Base-by-base conservation (phyloP, 1,284 basidiomycete species). In the Rhodotorula sp. region DNA sequence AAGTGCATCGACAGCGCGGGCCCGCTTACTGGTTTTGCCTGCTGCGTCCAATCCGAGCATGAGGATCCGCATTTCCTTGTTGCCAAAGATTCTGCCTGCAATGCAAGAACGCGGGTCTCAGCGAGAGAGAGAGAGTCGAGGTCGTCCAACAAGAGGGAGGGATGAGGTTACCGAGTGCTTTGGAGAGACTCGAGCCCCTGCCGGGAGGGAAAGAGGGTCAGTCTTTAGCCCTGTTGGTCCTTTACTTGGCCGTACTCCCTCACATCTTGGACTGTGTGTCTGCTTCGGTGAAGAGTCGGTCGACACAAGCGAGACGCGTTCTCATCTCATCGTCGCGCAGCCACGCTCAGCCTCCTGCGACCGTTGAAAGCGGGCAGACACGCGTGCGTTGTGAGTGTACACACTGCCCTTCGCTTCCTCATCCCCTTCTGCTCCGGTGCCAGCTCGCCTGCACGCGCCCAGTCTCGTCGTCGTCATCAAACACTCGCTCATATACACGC, bases 1-100 rank as follows among this genome's bases (percentile, higher is more conserved):
- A n/a, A n/a, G n/a, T n/a, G n/a, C n/a, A n/a, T n/a, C n/a, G n/a
- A n/a, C n/a, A n/a, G n/a, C n/a, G n/a, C n/a, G n/a, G n/a, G n/a
- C n/a, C n/a, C n/a, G 7, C 45, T 7, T 16, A 85, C 84, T 97
- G 26, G 94, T 97, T 85, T 97, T 97, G 80, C 94, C 94, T 67
- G 94, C 94, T 0, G 79, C 79, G 72, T 80, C 79, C 10, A 80
- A 69, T 21, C 79, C 79, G 50, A 80, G 74, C 79, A 80, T 80
- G 47, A 80, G 70, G 68, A 80, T 79, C 19, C 79, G 74, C 79
- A 80, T 80, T 70, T 80, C 79, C 68, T 79, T 79, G 73, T 80
- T 80, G 62, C 79, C 79, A 72, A 80, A 79, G 54, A 79, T 57
- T 69, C 74, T 78, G 69, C 73, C 77, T 71, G 60, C 23, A 15